Base-by-base conservation (phyloP, 2,329 filamentous ascomycete species). In the Gremmenia infestans region DNA sequence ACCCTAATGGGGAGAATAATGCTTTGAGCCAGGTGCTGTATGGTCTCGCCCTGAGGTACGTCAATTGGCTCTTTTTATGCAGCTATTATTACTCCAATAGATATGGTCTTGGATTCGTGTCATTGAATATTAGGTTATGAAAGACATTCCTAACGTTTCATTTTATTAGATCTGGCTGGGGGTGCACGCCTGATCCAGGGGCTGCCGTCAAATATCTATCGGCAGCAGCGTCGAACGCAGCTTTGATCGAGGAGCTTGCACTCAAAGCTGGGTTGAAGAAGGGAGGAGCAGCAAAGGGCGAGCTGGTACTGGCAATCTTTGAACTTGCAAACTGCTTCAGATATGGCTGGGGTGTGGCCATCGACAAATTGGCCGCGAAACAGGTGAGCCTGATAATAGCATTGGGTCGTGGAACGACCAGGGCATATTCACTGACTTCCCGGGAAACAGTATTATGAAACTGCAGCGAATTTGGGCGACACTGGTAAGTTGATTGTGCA, bases 1-100 rank as follows among this genome's bases (percentile, higher is more conserved):
- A 96, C 70, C 89, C 89, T 0, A 79, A 85, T 53, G 91, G 90
- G 23, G 83, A 87, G 50, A 96, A 97, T 70, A 96, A 97, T 73
- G 89, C 94, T 42, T 79, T 99, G 61, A 94, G 91, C 67, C 93
- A 99, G 74, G 94, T 99, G 37, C 81, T 99, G 52, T 99, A 96
- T 70, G 94, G 94, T 3, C 87, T 99, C 56, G 92, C 93, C 52
- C 74, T 97, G 63, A 82, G 91, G 87, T 92, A 72, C 74, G 82
- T 78, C 51, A 54, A 60, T 55, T 56, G 61, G 59, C 28, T 53
- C 50, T 62, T 46, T 51, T 60, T 58, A 59, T 58, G 45, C 52
- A 43, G 19, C 53, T 14, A 12, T 17, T 35, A 56, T 50, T 45
- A 54, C 55, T 35, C 53, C 53, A 37, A 53, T 52, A 14, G 32